Evolutionary conservation across 73 alveolate genomes (phyloP), one percentile per base, ranked within the genome.

Genomic region (Uronychia binucleata): DNA sequence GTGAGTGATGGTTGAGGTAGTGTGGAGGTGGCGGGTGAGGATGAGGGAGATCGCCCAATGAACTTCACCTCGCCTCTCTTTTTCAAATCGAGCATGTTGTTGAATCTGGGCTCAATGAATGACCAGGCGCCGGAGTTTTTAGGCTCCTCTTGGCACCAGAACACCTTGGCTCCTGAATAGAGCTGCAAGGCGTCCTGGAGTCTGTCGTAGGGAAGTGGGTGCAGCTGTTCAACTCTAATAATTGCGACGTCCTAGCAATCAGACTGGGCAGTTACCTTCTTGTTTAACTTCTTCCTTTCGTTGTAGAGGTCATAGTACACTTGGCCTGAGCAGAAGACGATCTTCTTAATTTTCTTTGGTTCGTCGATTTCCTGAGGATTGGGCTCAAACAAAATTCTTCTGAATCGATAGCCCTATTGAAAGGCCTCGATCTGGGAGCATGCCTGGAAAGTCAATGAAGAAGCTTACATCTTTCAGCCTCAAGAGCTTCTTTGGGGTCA

Each of bases 131-230:
- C 96, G n/a, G 86, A 30, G 34, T 94, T 94, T 60, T 91, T 74
- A 75, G 90, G 98, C 75, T 94, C 98, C 74, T 94, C 97, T 82
- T 93, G 94, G 79, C 93, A 88, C 92, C 93, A 94, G 30, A 86
- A 80, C 58, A 81, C 75, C 67, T 84, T 86, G 34, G 97, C 96
- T 60, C 92, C 92, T 75, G 82, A 81, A 82, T 92, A 94, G 59
- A 89, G 85, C 57, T 81, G 35, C 46, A 88, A 85, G 27, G 67
- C 94, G 0, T 77, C 89, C 57, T 84, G 77, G 30, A 96, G 86
- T 28, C 92, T 90, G 59, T 96, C 96, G 87, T 89, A 96, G 25
- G 99, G 99, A 88, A 96, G 95, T 0, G 99, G 99, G 31, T 96
- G 95, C 29, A 94, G 87, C 78, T 96, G 95, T 92, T 96, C 99